Evolutionary conservation across 106 monocot genomes (phyloP).

Genomic region (Hemerocallis citrina): DNA sequence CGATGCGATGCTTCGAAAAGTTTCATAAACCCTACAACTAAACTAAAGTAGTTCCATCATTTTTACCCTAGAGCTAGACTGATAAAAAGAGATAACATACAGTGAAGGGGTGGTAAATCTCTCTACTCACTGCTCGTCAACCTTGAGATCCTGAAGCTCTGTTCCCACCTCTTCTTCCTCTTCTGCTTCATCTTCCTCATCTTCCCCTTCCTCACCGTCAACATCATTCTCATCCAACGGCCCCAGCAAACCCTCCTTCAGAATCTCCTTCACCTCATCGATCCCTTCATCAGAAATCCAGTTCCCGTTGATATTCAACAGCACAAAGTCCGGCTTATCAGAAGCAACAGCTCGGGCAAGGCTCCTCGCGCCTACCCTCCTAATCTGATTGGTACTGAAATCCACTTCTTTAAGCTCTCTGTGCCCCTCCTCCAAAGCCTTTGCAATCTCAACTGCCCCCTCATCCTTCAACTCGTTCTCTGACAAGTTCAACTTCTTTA

Average conservation of each 20-base stretch:
- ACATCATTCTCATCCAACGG: conserved; percentile 85
- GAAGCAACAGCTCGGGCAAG: conserved; percentile 51
- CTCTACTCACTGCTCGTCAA: neutral
- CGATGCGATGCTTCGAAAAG: too few species aligned
- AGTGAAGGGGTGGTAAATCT: too few species aligned
- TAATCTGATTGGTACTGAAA: conserved; percentile 57
- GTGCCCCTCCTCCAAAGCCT: conserved; percentile 43
- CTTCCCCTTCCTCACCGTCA: conserved; percentile 40
- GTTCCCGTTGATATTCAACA: conserved; percentile 80
- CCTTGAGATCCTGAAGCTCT: conserved; percentile 4
- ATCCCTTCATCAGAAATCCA: conserved; percentile 89
- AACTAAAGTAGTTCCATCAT: too few species aligned
- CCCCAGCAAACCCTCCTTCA: conserved; percentile 62
- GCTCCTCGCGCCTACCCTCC: conserved; percentile 67
- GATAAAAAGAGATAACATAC: too few species aligned
- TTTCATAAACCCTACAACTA: too few species aligned
- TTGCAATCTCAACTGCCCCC: conserved; percentile 62
- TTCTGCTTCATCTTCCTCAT: neutral
- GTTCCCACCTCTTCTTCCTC: neutral
- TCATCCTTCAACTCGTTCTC: conserved; percentile 91
- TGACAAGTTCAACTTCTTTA: conserved; percentile 58
- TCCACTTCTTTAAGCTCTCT: conserved; percentile 63
- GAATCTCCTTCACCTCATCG: conserved; percentile 80
- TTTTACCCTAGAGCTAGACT: too few species aligned
- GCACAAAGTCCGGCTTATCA: conserved; percentile 48